Conservation (phyloP, 495 filamentous ascomycete genomes). For the Neurospora sp. region DNA sequence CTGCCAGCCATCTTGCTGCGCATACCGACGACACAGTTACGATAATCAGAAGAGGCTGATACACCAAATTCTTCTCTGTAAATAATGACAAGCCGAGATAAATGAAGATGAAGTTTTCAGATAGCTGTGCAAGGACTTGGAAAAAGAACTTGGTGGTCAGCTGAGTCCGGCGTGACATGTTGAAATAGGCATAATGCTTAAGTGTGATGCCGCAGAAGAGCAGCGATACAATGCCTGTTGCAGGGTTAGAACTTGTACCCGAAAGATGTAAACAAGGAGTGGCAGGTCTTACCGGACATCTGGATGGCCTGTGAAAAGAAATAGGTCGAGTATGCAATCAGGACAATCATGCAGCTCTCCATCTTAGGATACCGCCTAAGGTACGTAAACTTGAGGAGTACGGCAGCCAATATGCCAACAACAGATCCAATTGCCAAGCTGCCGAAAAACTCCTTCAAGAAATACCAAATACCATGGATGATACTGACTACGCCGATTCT, state of each 20-base stretch:
- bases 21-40: constrained; percentile 88
- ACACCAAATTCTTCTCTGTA: constrained; percentile 75
- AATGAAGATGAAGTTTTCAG: constrained; percentile 99
- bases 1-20: constrained; percentile 78
- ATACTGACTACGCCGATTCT: constrained; percentile 62
- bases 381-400: constrained; percentile 86
- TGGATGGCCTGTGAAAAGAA: constrained; percentile 91
- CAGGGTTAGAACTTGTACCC: constrained; percentile 9
- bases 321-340: constrained; percentile 93
- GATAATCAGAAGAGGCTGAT: constrained; percentile 92
- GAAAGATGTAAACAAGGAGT: not conserved
- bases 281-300: constrained; percentile 67
- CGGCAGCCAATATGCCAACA: constrained; percentile 75
- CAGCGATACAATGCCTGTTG: constrained; percentile 86
- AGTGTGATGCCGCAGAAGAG: constrained; percentile 96
- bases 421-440: constrained; percentile 80
- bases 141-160: constrained; percentile 98
- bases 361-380: constrained; percentile 89
- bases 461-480: constrained; percentile 85
- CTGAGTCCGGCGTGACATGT: constrained; percentile 97
- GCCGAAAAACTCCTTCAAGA: constrained; percentile 92
- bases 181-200: constrained; percentile 99
- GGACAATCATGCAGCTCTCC: constrained; percentile 85
- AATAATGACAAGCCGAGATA: constrained; percentile 92
- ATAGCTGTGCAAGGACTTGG: constrained; percentile 85